A percentile compares a stretch with the other conserved stretches of the same genome.
These are phyloP conservation scores for Apophysomyces elegans DNA, from an alignment of 371 early-diverging fungal species.

Conservation along the genomic window DNA sequence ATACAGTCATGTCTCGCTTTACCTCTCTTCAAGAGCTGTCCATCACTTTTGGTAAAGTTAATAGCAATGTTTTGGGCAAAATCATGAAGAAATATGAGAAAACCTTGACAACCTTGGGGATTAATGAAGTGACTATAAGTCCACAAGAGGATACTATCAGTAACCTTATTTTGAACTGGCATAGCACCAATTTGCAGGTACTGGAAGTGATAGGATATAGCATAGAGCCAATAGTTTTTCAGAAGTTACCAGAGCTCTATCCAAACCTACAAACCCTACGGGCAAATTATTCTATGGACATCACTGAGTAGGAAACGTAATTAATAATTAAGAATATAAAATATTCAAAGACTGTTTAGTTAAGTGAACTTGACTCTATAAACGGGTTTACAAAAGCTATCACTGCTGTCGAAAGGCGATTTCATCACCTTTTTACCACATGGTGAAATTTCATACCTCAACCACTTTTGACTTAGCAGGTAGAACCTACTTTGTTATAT, in stretches of 20 bases:
- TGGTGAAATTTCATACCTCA: no score
- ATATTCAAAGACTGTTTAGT: no score
- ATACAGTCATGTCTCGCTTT: not conserved
- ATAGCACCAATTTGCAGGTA: not conserved
- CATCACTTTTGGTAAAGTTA: not conserved
- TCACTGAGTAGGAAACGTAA: not conserved
- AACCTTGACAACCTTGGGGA: not conserved
- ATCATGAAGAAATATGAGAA: not conserved
- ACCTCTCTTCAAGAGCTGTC: not conserved
- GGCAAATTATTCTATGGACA: not conserved
- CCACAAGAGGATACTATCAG: not conserved
- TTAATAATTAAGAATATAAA: not conserved
- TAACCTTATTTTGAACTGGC: not conserved
- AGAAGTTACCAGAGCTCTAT: not conserved
- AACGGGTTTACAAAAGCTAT: no score
- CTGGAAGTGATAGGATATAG: not conserved
- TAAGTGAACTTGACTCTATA: no score
- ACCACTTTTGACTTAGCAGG: no score
- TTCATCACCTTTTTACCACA: no score
- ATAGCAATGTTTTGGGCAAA: not conserved
- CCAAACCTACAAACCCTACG: not conserved
- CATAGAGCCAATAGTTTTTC: not conserved
- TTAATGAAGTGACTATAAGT: not conserved
- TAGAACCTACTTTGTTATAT: no score
- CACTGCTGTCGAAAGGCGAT: no score